Base-by-base conservation (phyloP, 2,329 filamentous ascomycete species). In the Sordariomycetes sp. region DNA sequence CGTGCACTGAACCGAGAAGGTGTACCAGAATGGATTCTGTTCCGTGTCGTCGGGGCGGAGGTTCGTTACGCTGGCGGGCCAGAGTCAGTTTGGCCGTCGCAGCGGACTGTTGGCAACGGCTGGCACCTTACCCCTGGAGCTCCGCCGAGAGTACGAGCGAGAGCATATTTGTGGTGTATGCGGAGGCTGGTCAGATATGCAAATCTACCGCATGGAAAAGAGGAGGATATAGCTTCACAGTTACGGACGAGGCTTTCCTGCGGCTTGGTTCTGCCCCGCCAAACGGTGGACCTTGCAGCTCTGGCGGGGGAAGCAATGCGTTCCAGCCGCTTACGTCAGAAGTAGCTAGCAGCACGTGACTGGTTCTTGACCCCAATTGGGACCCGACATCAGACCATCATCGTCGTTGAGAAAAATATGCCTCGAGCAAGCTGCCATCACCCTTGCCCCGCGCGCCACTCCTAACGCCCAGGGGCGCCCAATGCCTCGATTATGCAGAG, bases 1-100 rank as follows among this genome's bases (percentile, higher is more conserved):
- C n/a, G 90, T 97, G 75, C 94, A 99, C 77, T 97, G 90, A 40
- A 99, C 93, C 70, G 89, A 94, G 82, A 99, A 97, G 55, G 90
- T 97, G 76, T 96, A 99, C 81, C 88, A 96, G 76, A 97, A 99
- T 3, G 91, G 90, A 60, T 81, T 82, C 20, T 89, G 89, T 65
- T 86, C 77, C 7, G 86, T 90, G 71, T 99, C 94, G 64, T 86
- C 79, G 8, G 94, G 94, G 59, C 86, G 86, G 64, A 99, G 84
- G 67, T 94, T 88, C 60, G 91, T 97, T 60, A 99, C 91, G 53
- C 94, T 97, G 66, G 60, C 58, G 20, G 14, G 12, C 46, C 20
- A 20, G n/a, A 20, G 46, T 50, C 46, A 50, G 46, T 50, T 3
- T 24, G 12, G 37, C 12, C 12, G 14, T 24, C 46, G 18, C n/a